Percentiles rank a stretch among this genome's conserved stretches.
Conservation (phyloP, 306 rosid genomes). For the Morella rubra region DNA sequence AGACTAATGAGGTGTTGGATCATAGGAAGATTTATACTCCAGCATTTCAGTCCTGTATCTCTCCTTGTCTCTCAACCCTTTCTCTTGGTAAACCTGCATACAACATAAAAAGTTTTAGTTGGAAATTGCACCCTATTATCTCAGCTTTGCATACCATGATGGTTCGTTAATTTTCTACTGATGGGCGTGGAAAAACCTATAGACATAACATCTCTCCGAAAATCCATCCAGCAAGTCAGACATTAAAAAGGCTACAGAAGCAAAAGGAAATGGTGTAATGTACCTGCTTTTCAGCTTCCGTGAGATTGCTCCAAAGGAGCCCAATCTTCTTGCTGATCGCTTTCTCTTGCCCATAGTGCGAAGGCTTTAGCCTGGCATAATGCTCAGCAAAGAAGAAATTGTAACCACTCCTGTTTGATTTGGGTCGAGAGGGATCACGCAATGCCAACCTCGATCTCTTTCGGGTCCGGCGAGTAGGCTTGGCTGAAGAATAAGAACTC, state of each 20-base stretch:
- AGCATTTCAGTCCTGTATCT: conserved; percentile 62
- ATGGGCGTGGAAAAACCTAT: neutral
- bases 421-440: conserved; percentile 65
- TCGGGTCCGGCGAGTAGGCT: conserved; percentile 30
- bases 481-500: conserved; percentile 33
- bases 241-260: neutral
- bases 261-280: neutral
- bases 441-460: conserved; percentile 56
- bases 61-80: conserved; percentile 73
- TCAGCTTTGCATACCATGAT: too few relatives aligned
- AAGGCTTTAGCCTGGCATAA: conserved; percentile 68
- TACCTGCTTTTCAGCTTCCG: conserved; percentile 82
- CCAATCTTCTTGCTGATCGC: conserved; percentile 72
- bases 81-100: conserved; percentile 72
- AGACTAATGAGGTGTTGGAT: conserved; percentile 41
- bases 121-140: too few relatives aligned
- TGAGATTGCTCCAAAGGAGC: conserved; percentile 65
- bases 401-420: conserved; percentile 80
- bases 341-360: conserved; percentile 63
- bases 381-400: conserved; percentile 77
- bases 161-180: neutral
- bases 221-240: neutral
- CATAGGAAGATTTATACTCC: conserved; percentile 51
- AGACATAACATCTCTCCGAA: neutral
- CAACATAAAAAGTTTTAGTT: too few relatives aligned